These are phyloP conservation scores for Lactarius vividus DNA, from an alignment of 768 basidiomycete species.

Conservation along the genomic window DNA sequence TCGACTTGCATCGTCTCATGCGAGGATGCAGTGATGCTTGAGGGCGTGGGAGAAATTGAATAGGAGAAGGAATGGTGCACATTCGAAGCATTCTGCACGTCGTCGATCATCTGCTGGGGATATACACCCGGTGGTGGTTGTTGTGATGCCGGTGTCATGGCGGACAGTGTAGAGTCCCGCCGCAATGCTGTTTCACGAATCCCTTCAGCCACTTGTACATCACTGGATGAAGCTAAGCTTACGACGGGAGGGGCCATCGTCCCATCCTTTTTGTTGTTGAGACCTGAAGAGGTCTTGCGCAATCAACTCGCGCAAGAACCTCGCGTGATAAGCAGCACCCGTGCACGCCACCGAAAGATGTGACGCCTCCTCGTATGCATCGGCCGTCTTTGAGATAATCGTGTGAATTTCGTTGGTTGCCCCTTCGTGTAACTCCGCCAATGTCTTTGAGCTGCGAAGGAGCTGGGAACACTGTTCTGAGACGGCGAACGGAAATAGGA, in stretches of 20 bases:
- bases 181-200: slow-evolving; percentile 11
- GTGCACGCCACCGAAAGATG: slow-evolving; percentile 56
- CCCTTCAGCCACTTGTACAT: not conserved
- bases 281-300: slow-evolving; percentile 58
- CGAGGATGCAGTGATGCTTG: slow-evolving; percentile 4
- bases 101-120: slow-evolving; percentile 14
- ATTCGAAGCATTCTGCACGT: slow-evolving; percentile 12
- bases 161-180: slow-evolving; percentile 17
- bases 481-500: slow-evolving; percentile 8
- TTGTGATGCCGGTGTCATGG: slow-evolving; percentile 10
- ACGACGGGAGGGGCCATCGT: slow-evolving; percentile 17
- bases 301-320: slow-evolving; percentile 72
- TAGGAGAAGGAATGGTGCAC: slow-evolving; percentile 13
- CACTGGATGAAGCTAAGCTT: not conserved
- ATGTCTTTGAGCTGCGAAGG: slow-evolving; percentile 59
- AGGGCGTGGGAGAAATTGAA: slow-evolving; percentile 6
- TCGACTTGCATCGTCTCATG: slow-evolving; percentile 23
- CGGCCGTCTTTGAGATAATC: slow-evolving; percentile 66
- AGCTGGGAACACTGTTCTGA: slow-evolving; percentile 45
- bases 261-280: slow-evolving; percentile 29
- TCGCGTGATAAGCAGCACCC: slow-evolving; percentile 72
- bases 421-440: slow-evolving; percentile 55
- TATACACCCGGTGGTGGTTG: slow-evolving; percentile 16
- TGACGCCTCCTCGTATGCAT: slow-evolving; percentile 75
- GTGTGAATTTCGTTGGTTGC: slow-evolving; percentile 63